A percentile compares a stretch with the other conserved stretches of the same genome.
Evolutionary conservation across 2,329 filamentous ascomycete genomes (phyloP).

Genomic region (Colletotrichum sp.): DNA sequence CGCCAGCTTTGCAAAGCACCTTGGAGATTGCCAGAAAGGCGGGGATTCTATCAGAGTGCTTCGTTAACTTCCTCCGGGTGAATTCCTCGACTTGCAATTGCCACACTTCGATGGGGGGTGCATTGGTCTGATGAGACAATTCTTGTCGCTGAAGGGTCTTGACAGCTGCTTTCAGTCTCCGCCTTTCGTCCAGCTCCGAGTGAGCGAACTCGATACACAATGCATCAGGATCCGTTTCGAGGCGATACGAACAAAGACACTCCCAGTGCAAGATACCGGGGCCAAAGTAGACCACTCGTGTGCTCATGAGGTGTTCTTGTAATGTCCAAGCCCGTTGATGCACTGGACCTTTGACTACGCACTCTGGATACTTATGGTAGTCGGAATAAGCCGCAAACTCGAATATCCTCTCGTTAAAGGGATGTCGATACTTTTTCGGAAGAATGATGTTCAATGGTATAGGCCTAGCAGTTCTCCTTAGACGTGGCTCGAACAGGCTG

Average conservation of each 20-base stretch:
- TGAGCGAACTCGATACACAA: too few relatives aligned
- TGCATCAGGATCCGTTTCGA: background rate
- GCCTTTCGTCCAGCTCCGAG: too few relatives aligned
- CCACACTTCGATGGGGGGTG: background rate
- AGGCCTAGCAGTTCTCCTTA: background rate
- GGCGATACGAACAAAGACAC: background rate
- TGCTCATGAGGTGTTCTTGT: background rate
- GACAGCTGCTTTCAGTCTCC: background rate
- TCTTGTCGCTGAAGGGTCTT: background rate
- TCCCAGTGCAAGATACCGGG: background rate
- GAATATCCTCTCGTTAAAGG: rapidly evolving
- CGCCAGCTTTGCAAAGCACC: background rate
- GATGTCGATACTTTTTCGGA: background rate
- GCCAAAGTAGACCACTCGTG: background rate
- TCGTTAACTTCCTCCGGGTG: background rate
- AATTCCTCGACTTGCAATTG: background rate
- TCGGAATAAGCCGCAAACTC: background rate
- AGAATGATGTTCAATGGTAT: background rate
- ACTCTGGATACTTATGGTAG: too few relatives aligned
- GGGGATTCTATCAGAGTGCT: background rate
- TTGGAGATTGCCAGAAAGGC: background rate
- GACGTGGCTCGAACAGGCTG: background rate
- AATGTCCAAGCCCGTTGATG: background rate
- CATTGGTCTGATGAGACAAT: rapidly evolving
- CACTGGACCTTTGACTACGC: background rate